These are phyloP conservation scores for Akebia trifoliata DNA, from an alignment of 164 flowering plant genomes.

Conservation along the genomic window DNA sequence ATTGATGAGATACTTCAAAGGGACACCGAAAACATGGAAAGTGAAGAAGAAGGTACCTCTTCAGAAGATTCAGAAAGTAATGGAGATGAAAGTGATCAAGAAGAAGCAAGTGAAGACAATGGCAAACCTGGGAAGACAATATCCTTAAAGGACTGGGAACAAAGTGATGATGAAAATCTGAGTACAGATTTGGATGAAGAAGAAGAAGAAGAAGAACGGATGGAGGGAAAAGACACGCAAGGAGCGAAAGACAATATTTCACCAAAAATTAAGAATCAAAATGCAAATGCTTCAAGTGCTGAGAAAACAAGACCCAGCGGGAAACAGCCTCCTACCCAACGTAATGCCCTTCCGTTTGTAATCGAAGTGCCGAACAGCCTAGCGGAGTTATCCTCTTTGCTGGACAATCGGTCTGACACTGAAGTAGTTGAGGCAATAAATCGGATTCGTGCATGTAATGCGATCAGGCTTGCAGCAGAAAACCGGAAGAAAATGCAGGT, in stretches of 20 bases:
- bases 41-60: conserved; percentile 48
- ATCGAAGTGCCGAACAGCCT: conserved; percentile 74
- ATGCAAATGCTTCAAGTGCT: conserved; percentile 13
- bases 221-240: conserved; percentile 16
- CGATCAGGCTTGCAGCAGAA: conserved; percentile 69
- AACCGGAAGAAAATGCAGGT: conserved; percentile 95
- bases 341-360: conserved; percentile 54
- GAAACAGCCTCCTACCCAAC: conserved; percentile 18
- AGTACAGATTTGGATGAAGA: conserved; percentile 41
- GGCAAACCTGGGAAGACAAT: conserved; percentile 19
- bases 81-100: conserved; percentile 34
- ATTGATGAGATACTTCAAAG: conserved; percentile 67
- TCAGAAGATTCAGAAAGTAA: conserved; percentile 46
- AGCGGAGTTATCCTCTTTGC: conserved; percentile 49
- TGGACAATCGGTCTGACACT: conserved; percentile 53
- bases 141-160: conserved; percentile 84
- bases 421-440: conserved; percentile 57
- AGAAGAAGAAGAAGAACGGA: conserved; percentile 26
- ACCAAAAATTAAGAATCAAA: conserved; percentile 15
- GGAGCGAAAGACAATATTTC: conserved; percentile 16
- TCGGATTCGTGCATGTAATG: conserved; percentile 69
- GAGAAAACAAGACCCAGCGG: conserved; percentile 21
- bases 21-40: conserved; percentile 28
- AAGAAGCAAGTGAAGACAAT: conserved; percentile 26
- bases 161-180: conserved; percentile 75